Base-by-base conservation (phyloP, 352 stramenopile genomes). In the Phytophthora fragariaefolia region DNA sequence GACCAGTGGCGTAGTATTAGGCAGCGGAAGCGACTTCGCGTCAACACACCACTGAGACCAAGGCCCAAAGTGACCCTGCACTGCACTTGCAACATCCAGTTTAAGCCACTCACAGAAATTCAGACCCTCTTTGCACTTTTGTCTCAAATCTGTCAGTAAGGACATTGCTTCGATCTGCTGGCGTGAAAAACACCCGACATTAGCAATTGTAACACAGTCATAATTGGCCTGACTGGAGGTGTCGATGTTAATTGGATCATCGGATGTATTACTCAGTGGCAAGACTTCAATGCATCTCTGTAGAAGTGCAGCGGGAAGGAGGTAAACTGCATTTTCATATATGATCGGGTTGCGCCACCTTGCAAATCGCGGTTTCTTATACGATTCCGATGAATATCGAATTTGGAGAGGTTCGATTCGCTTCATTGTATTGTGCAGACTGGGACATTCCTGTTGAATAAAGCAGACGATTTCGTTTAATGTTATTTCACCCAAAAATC, bases 1-100 rank as follows among this genome's bases (percentile, higher is more conserved):
- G 23, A 4, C 28, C 38, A 60, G 23, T 60, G 53, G 53, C 18
- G 24, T 8, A 60, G 52, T 30, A n/a, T 60, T 13, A 26, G 53
- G 7, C 53, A 52, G 36, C 36, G 34, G 28, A 40, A 59, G 42
- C 18, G 42, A 30, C 18, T 49, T 49, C n/a, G 22, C 8, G 42
- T 49, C n/a, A n/a, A n/a, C n/a, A n/a, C n/a, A n/a, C n/a, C n/a
- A n/a, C n/a, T n/a, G n/a, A n/a, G n/a, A n/a, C n/a, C n/a, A n/a
- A n/a, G n/a, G n/a, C n/a, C n/a, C n/a, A n/a, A n/a, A n/a, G n/a
- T n/a, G n/a, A n/a, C n/a, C n/a, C n/a, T n/a, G n/a, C n/a, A 40
- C 32, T 40, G 32, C 32, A 17, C 32, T 40, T 5, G 32, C 32
- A 1, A 40, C 32, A 17, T 40, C 32, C 8, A 40, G 32, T 40